phyloP scores from a whole-genome alignment of 768 basidiomycete species.

The Mrakia gelida region DNA sequence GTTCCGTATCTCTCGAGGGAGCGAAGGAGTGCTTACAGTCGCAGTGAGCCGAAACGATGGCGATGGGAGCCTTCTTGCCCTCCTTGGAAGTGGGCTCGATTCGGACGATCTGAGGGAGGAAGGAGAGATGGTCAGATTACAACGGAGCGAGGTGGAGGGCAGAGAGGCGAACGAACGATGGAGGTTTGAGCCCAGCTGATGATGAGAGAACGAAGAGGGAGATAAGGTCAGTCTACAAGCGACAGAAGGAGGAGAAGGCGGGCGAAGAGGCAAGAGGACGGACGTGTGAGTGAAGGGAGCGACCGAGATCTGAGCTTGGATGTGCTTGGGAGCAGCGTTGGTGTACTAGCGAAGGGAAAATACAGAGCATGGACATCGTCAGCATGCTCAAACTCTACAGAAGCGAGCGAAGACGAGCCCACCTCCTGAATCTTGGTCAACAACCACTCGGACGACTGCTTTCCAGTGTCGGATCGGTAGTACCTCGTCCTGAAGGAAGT shows the following conservation, averaged over 20 bases:
- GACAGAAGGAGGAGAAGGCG: background rate
- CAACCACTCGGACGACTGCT: constrained; percentile 72
- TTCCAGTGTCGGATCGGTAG: constrained; percentile 63
- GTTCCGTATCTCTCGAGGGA: no score
- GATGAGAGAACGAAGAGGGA: background rate
- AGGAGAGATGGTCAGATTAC: no score
- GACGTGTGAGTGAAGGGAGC: constrained; percentile 64
- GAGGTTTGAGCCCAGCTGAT: constrained; percentile 73
- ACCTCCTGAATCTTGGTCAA: constrained; percentile 64
- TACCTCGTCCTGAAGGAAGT: constrained; percentile 69
- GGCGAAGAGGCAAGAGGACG: background rate
- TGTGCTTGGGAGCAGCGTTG: constrained; percentile 18
- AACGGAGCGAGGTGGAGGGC: no score
- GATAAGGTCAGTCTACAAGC: background rate
- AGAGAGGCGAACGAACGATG: constrained; percentile 42
- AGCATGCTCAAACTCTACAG: no score
- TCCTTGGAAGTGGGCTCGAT: constrained; percentile 65
- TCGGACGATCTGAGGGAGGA: constrained; percentile 51
- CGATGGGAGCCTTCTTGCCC: constrained; percentile 62
- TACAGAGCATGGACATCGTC: no score
- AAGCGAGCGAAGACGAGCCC: constrained; percentile 5
- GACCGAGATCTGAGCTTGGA: constrained; percentile 53
- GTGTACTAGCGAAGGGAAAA: background rate
- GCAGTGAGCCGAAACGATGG: constrained; percentile 64
- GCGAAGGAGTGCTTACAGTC: constrained; percentile 45